Conservation (phyloP, 371 early-diverging fungal genomes). For the Haplosporangium sp. region DNA sequence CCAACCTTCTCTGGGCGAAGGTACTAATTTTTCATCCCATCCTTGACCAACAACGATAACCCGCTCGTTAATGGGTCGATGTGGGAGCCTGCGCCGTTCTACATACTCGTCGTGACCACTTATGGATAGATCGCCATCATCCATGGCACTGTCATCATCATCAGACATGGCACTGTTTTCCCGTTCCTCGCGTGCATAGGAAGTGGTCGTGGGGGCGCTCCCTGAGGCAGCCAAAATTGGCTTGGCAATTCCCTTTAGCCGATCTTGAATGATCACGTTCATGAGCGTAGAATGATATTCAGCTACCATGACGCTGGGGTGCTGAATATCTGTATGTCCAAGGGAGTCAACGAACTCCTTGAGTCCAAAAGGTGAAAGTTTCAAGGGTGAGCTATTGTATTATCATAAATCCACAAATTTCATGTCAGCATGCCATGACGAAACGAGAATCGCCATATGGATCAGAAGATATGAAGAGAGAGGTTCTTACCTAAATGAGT, state of each 20-base stretch:
- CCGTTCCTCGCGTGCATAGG: conserved; percentile 19
- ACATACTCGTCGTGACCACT: conserved; percentile 30
- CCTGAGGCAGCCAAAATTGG: conserved; percentile 20
- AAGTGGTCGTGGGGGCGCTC: conserved; percentile 3
- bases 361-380: conserved; percentile 56
- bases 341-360: conserved; percentile 55
- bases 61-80: conserved; percentile 51
- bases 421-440: too few species aligned
- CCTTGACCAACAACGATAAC: conserved; percentile 44
- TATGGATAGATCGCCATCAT: conserved; percentile 38
- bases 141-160: conserved; percentile 30
- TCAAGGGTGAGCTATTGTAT: conserved; percentile 41
- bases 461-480: too few species aligned
- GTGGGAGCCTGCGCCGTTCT: conserved; percentile 31
- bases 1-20: conserved; percentile 39
- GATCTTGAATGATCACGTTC: conserved; percentile 52
- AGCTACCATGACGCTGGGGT: conserved; percentile 51
- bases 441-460: too few species aligned
- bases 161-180: conserved; percentile 48
- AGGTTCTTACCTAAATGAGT: conserved; percentile 45
- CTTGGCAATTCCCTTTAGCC: conserved; percentile 45
- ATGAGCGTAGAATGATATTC: conserved; percentile 50
- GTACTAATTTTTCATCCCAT: conserved; percentile 37
- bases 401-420: too few species aligned
- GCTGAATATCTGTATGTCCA: conserved; percentile 32